Evolutionary conservation across 257 asterid genomes (phyloP), one percentile per base, ranked within the genome.

Genomic region (Dorcoceras hygrometricum): DNA sequence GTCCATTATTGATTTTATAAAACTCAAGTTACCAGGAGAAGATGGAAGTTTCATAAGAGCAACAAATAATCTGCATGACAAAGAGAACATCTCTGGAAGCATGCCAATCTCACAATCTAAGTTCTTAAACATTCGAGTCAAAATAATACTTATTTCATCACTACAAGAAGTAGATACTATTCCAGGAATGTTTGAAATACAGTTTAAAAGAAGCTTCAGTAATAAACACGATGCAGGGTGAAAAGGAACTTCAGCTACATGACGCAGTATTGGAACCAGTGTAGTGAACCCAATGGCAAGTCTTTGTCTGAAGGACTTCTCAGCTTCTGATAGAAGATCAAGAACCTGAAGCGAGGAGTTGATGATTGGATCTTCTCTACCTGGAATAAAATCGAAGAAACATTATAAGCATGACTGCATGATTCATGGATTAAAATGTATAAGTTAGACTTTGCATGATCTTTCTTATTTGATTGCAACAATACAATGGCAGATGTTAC

Each of bases 201-300:
- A 85, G 79, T 72, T 76, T 61, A 68, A 75, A 57, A 93, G 80
- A 76, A 93, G 97, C 86, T 82, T 88, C 78, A 86, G 72, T 31
- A 81, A 71, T 71, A 80, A 89, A 72, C 82, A 74, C 66, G 82
- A 96, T 59, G 79, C 87, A 61, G 90, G 90, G 60, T 90, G 99
- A 57, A 81, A 90, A 66, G 97, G 97, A 74, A 93, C 77, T 71
- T 83, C 92, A 74, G 94, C 86, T 51, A 84, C 96, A 76, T 88
- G 77, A 23, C 66, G 92, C 70, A 93, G 87, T 79, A 82, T 81
- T 20, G 90, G 84, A 73, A 93, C 74, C 65, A 93, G 83, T 12
- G 96, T 82, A 66, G 95, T 76, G 81, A 93, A 90, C 32, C 97
- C 99, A 78, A 88, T 68, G 4, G 92, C 90, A 66, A 88, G 89